Base-by-base conservation (phyloP, 768 basidiomycete genomes). In the Boletus eberwhitei region DNA sequence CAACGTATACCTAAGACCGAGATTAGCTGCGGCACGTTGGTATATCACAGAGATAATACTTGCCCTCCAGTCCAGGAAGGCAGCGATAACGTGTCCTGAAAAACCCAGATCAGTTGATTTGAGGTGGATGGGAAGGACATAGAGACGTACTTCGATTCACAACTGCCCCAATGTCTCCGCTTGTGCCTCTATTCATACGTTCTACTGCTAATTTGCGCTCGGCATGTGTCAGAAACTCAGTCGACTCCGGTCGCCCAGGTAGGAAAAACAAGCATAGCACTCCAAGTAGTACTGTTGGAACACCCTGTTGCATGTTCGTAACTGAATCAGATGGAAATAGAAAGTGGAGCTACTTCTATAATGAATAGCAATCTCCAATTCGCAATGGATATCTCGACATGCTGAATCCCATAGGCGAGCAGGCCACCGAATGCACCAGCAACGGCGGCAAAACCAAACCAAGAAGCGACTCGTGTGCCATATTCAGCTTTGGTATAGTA, bases 381-480 rank as follows among this genome's bases (percentile, higher is more conserved):
- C 9, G 73, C 65, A 37, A 80, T 65, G 11, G 69, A 53, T 31
- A 58, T 60, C 55, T 73, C 67, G 16, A 66, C 70, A 58, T 79
- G 68, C 48, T 80, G 76, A 17, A 82, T 71, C 1, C 77, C 81
- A 58, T 77, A 80, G 9, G 81, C 81, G 26, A 83, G 73, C 29
- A 82, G 64, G n/a, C 81, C 81, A 17, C 81, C 78, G 44, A 83
- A 82, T 47, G 82, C 81, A 38, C 81, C 79, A 14, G 81, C 77
- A 24, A 80, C 75, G 6, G 81, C 79, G n/a, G 81, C 78, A 59
- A 81, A 83, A 4, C 78, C 76, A 59, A 81, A 81, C 76, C 79
- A 80, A 58, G 74, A 76, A n/a, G 79, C 78, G 56, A 74, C 50
- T 19, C 79, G 77, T 45, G 76, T 66, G 22, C 79, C 79, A 12